phyloP scores from a whole-genome alignment of 139 green algal genomes.

The Dunaliella primolecta region DNA sequence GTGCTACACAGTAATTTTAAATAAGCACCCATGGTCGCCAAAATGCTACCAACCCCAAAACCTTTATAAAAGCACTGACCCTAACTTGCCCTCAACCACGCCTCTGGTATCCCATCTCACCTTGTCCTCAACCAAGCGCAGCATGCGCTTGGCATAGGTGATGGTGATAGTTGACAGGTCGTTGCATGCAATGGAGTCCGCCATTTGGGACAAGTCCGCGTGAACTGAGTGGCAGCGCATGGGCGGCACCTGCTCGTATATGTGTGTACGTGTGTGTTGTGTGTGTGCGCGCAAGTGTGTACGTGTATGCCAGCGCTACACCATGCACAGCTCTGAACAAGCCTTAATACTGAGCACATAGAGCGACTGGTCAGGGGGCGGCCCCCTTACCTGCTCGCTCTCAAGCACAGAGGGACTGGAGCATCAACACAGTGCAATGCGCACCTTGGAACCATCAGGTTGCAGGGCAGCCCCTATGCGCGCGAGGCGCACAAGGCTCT shows the following conservation, averaged over 20 bases:
- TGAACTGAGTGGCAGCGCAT: constrained; percentile 40
- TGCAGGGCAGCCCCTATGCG: constrained; percentile 32
- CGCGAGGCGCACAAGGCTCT: constrained; percentile 23
- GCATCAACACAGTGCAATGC: neutral
- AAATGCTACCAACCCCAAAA: too few species aligned
- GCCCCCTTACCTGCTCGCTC: neutral
- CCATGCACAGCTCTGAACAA: too few species aligned
- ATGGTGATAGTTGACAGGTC: constrained; percentile 35
- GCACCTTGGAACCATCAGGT: constrained; percentile 36
- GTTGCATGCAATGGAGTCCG: constrained; percentile 4
- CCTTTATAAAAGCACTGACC: too few species aligned
- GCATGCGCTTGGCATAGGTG: constrained; percentile 44
- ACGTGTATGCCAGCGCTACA: too few species aligned
- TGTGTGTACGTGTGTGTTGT: neutral
- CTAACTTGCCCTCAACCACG: too few species aligned
- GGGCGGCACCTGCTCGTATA: constrained; percentile 17
- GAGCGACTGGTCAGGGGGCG: too few species aligned
- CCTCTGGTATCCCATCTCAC: too few species aligned
- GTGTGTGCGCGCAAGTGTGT: neutral
- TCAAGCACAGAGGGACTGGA: neutral
- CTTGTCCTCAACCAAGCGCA: constrained; percentile 52
- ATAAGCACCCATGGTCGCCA: too few species aligned
- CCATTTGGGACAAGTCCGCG: constrained; percentile 31
- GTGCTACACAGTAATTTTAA: too few species aligned
- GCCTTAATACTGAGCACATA: too few species aligned